These are phyloP conservation scores for Aspergillus steynii DNA, from an alignment of 495 filamentous ascomycete species.

Conservation along the genomic window DNA sequence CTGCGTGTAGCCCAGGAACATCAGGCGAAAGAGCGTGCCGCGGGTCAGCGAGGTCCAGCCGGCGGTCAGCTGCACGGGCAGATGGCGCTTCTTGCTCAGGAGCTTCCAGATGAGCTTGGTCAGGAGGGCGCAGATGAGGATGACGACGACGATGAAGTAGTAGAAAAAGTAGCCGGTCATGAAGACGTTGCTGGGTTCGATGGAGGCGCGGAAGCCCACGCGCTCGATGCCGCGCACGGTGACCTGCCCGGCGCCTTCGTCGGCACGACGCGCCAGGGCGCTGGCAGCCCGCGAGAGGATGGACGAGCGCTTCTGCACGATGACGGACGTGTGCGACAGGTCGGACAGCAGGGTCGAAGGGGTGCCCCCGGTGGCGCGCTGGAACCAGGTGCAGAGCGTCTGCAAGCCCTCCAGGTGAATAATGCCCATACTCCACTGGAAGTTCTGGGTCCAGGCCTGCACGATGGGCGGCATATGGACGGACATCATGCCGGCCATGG, in stretches of 20 bases:
- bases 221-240: conserved; percentile 87
- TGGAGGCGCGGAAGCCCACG: conserved; percentile 80
- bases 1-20: conserved; percentile 91
- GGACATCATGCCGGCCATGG: conserved; percentile 87
- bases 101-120: conserved; percentile 83
- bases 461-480: conserved; percentile 87
- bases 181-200: conserved; percentile 93
- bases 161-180: conserved; percentile 91
- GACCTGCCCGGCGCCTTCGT: conserved; percentile 51
- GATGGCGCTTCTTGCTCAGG: conserved; percentile 75
- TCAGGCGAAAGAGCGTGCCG: conserved; percentile 87
- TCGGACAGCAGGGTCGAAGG: conserved; percentile 77
- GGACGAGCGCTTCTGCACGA: conserved; percentile 61
- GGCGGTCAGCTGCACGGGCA: conserved; percentile 90
- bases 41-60: conserved; percentile 86
- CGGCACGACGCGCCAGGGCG: conserved; percentile 38
- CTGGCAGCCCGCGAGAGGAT: conserved; percentile 39
- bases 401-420: conserved; percentile 87
- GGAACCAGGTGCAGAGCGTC: conserved; percentile 90
- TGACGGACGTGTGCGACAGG: conserved; percentile 74
- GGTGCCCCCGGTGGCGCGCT: conserved; percentile 86
- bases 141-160: conserved; percentile 73
- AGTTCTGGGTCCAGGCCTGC: conserved; percentile 94
- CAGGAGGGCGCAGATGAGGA: conserved; percentile 68
- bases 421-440: conserved; percentile 98